Conservation (phyloP, 2,329 filamentous ascomycete genomes). For the Zopfia rhizophila region DNA sequence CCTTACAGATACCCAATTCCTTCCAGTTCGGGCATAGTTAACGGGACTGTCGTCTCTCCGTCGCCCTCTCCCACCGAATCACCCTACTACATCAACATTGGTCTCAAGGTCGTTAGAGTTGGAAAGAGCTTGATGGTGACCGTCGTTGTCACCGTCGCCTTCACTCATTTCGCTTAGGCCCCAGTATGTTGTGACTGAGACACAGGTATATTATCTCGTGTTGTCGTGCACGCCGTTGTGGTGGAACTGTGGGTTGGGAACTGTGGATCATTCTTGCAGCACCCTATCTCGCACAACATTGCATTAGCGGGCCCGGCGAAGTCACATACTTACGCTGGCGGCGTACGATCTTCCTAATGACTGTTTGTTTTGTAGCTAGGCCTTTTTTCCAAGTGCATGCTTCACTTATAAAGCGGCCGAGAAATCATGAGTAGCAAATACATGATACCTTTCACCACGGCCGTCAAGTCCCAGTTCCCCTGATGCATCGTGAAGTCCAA, state of each 20-base stretch:
- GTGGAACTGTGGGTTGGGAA: slow-evolving; percentile 22
- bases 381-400: slow-evolving; percentile 38
- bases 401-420: slow-evolving; percentile 37
- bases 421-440: slow-evolving; percentile 37
- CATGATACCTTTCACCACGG: slow-evolving; percentile 3
- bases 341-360: slow-evolving; percentile 30
- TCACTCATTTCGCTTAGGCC: slow-evolving; percentile 38
- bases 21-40: slow-evolving; percentile 14
- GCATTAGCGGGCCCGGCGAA: too few species aligned
- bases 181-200: slow-evolving; percentile 1
- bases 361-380: slow-evolving; percentile 36
- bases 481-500: too few species aligned
- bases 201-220: slow-evolving; percentile 15
- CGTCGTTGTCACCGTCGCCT: slow-evolving; percentile 37
- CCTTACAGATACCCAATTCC: slow-evolving; percentile 26
- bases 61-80: slow-evolving; percentile 33
- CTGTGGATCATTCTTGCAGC: too few species aligned
- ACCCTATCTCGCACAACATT: too few species aligned
- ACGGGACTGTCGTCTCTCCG: slow-evolving; percentile 35
- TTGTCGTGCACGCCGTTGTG: slow-evolving; percentile 20
- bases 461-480: too few species aligned
- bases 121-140: slow-evolving; percentile 38
- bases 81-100: slow-evolving; percentile 31
- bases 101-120: slow-evolving; percentile 21
- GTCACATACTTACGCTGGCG: slow-evolving; percentile 34